These are phyloP conservation scores for Basipetospora chlamydospora DNA, from an alignment of 2,329 filamentous ascomycete species.

Conservation along the genomic window DNA sequence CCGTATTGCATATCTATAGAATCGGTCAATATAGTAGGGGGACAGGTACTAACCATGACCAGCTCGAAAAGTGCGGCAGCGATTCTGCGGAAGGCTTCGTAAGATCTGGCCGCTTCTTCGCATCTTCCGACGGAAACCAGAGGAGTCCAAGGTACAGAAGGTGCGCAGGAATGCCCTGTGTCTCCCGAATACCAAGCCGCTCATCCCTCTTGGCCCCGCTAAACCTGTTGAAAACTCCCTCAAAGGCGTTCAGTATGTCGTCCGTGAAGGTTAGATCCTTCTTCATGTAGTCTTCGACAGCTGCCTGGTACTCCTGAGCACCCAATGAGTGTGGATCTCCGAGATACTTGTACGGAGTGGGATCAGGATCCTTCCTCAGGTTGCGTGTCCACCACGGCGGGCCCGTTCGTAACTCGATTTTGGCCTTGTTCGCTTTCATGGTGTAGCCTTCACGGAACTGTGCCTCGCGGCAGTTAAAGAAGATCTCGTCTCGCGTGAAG, in stretches of 20 bases:
- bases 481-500: not conserved
- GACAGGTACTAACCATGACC: constrained; percentile 8
- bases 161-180: constrained; percentile 8
- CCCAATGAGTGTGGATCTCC: constrained; percentile 4
- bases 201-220: not conserved
- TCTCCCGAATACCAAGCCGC: constrained; percentile 6
- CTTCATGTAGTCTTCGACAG: constrained; percentile 7
- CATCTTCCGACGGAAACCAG: constrained; percentile 7
- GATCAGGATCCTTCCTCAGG: constrained; percentile 7
- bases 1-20: too few relatives aligned
- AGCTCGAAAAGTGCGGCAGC: constrained; percentile 3
- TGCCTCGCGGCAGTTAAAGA: constrained; percentile 2
- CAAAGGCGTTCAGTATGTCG: constrained; percentile 6
- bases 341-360: constrained; percentile 6
- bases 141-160: constrained; percentile 4
- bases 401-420: constrained; percentile 6
- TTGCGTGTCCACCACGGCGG: constrained; percentile 8
- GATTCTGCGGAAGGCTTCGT: not conserved
- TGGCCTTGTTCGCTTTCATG: not conserved
- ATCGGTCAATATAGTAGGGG: too few relatives aligned
- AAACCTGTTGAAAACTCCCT: constrained; percentile 7
- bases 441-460: constrained; percentile 3
- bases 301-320: constrained; percentile 6
- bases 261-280: constrained; percentile 5
- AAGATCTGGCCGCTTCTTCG: constrained; percentile 1